Evolutionary conservation across 306 rosid species (phyloP).

Genomic region (Corylus americana): DNA sequence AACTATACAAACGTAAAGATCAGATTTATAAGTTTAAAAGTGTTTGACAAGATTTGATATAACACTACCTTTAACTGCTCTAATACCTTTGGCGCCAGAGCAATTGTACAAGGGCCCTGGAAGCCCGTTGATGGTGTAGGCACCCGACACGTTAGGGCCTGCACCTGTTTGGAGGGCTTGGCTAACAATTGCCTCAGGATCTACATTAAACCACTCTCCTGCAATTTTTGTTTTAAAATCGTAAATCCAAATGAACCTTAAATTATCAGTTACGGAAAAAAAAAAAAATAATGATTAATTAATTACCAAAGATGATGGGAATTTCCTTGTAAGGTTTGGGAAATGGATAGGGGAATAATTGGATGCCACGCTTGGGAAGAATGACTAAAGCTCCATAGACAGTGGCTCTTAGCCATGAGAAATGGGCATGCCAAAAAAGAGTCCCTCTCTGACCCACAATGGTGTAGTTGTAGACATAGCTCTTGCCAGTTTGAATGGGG

Average conservation of each 20-base stretch:
- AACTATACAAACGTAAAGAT: too few relatives aligned
- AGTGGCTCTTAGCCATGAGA: constrained; percentile 14
- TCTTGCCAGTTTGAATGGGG: not conserved
- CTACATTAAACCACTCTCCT: constrained; percentile 23
- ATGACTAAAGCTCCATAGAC: constrained; percentile 12
- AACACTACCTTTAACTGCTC: too few relatives aligned
- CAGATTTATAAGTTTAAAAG: too few relatives aligned
- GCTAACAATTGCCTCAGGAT: not conserved
- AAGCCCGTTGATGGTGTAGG: constrained; percentile 10
- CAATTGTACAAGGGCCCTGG: constrained; percentile 17
- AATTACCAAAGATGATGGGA: constrained; percentile 29
- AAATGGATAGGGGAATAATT: constrained; percentile 11
- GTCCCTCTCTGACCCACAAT: constrained; percentile 22
- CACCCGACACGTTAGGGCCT: not conserved
- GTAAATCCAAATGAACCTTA: too few relatives aligned
- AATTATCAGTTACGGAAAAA: too few relatives aligned
- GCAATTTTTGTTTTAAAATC: not conserved
- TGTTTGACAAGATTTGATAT: too few relatives aligned
- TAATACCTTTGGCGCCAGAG: not conserved
- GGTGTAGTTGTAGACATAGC: constrained; percentile 14
- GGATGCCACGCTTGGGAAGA: not conserved
- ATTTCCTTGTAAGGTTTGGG: constrained; percentile 23
- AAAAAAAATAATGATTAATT: not conserved
- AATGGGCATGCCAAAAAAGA: constrained; percentile 30
- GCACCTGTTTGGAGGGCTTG: constrained; percentile 23